Conservation (phyloP, 2,329 filamentous ascomycete species). For the Pyricularia sp. region DNA sequence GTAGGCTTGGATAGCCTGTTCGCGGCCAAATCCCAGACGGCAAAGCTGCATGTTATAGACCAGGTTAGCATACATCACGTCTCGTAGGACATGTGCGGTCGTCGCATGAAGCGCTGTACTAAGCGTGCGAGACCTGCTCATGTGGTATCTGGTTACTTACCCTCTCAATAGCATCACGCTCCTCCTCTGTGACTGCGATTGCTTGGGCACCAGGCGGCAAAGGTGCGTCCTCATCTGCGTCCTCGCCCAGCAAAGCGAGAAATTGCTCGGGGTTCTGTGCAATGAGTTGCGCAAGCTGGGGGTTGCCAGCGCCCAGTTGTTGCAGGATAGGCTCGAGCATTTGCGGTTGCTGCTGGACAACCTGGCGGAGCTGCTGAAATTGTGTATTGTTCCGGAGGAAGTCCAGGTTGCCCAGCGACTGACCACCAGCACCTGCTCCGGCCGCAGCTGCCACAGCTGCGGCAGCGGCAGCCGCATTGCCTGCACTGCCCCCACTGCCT, state of each 20-base stretch:
- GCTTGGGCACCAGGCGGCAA: constrained; percentile 82
- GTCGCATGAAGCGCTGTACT: background rate
- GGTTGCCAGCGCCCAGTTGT: constrained; percentile 90
- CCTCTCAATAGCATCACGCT: constrained; percentile 93
- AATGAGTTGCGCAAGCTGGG: constrained; percentile 86
- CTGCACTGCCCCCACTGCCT: constrained; percentile 24
- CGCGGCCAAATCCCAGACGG: constrained; percentile 84
- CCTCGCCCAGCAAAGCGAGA: constrained; percentile 80
- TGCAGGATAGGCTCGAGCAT: constrained; percentile 98
- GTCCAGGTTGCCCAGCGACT: constrained; percentile 67
- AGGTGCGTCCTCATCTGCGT: constrained; percentile 72
- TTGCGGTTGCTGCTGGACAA: constrained; percentile 93
- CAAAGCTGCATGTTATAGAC: constrained; percentile 54
- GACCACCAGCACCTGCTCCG: constrained; percentile 29
- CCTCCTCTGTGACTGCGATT: constrained; percentile 89
- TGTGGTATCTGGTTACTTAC: constrained; percentile 38
- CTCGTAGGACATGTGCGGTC: constrained; percentile 4
- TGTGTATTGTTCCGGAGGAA: constrained; percentile 93
- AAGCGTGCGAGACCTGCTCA: background rate
- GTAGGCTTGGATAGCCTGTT: constrained; percentile 94
- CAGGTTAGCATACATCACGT: background rate
- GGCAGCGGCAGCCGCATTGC: constrained; percentile 32
- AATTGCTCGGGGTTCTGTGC: constrained; percentile 90
- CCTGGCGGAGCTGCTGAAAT: constrained; percentile 94
- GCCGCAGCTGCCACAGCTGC: constrained; percentile 41